phyloP scores from a whole-genome alignment of 192 early-diverging fungal species.

The Funneliformis geosporum region DNA sequence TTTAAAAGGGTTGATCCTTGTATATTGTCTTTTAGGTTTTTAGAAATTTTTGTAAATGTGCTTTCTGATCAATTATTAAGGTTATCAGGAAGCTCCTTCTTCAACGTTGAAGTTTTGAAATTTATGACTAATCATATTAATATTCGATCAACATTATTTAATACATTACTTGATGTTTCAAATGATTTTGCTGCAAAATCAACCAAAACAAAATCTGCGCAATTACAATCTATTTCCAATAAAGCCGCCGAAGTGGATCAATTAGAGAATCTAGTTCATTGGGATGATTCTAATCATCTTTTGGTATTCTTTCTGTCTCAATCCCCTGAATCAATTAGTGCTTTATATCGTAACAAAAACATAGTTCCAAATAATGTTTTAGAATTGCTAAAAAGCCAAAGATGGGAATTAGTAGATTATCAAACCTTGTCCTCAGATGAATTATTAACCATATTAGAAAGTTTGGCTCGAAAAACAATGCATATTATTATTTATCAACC shows the following conservation, averaged over 20 bases:
- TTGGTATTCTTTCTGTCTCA: slow-evolving; percentile 34
- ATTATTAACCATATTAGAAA: slow-evolving; percentile 20
- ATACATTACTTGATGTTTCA: slow-evolving; percentile 23
- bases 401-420: slow-evolving; percentile 18
- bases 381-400: slow-evolving; percentile 14
- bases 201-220: slow-evolving; percentile 6
- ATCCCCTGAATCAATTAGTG: slow-evolving; percentile 6
- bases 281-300: slow-evolving; percentile 33
- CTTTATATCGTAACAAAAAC: slow-evolving; percentile 17
- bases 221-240: not conserved
- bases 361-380: slow-evolving; percentile 18
- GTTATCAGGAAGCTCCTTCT: slow-evolving; percentile 26
- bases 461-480: slow-evolving; percentile 23
- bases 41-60: slow-evolving; percentile 32
- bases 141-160: slow-evolving; percentile 20
- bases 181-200: slow-evolving; percentile 29
- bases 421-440: not conserved
- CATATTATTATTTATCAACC: not conserved
- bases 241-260: not conserved
- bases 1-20: not conserved
- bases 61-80: slow-evolving; percentile 32
- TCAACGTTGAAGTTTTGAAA: slow-evolving; percentile 22
- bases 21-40: slow-evolving; percentile 22
- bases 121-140: slow-evolving; percentile 11
- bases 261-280: slow-evolving; percentile 15